phyloP scores from a whole-genome alignment of 2,329 filamentous ascomycete species.

The Pseudomassariella vexata region DNA sequence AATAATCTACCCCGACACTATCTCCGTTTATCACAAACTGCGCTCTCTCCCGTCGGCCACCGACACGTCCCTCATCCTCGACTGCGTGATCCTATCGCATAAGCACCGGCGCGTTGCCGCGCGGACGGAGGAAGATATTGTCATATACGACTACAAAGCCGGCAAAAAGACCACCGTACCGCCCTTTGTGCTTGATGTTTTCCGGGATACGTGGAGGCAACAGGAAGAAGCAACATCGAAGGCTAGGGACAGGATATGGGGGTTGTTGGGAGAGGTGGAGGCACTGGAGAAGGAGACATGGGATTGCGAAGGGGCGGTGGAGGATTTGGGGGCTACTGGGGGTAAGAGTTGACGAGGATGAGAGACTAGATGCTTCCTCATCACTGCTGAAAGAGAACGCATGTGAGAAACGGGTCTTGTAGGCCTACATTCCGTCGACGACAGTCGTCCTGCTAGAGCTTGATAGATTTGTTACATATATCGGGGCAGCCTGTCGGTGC shows the following conservation, averaged over 20 bases:
- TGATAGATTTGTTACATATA: no score
- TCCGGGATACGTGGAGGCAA: slow-evolving; percentile 51
- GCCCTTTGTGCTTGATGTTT: slow-evolving; percentile 55
- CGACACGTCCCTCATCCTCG: slow-evolving; percentile 47
- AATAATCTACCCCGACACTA: slow-evolving; percentile 74
- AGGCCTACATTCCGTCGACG: no score
- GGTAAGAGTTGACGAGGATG: no score
- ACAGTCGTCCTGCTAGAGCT: no score
- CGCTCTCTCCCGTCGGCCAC: slow-evolving; percentile 39
- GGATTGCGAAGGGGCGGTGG: slow-evolving; percentile 65
- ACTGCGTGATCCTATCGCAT: slow-evolving; percentile 69
- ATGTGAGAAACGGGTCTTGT: no score
- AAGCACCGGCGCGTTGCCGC: slow-evolving; percentile 67
- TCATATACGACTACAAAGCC: slow-evolving; percentile 67
- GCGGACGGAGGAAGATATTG: slow-evolving; percentile 69
- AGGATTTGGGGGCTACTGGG: slow-evolving; percentile 59
- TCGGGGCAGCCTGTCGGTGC: no score
- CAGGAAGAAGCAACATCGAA: slow-evolving; percentile 54
- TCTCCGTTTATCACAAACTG: slow-evolving; percentile 81
- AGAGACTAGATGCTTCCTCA: not conserved
- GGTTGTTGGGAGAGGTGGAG: slow-evolving; percentile 53
- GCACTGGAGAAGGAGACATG: slow-evolving; percentile 67
- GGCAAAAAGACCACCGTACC: slow-evolving; percentile 52
- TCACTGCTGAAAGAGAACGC: not conserved
- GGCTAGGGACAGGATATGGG: slow-evolving; percentile 47